These are phyloP conservation scores for Verbena officinalis DNA, from an alignment of 257 asterid species.

Conservation along the genomic window DNA sequence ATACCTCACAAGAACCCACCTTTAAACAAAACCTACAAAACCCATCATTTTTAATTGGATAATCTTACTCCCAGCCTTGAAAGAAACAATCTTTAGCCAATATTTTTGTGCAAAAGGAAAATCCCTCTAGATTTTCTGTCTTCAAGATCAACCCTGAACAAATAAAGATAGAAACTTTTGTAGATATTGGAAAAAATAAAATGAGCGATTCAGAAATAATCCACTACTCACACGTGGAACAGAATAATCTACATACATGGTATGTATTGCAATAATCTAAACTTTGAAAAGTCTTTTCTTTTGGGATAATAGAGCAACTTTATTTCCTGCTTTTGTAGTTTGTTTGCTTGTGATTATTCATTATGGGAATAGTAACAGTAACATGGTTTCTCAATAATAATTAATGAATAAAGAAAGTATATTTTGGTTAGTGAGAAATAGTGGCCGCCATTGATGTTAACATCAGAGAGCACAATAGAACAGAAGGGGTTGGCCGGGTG, in stretches of 20 bases:
- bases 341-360: constrained; percentile 35
- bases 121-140: constrained; percentile 23
- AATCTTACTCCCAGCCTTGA: constrained; percentile 14
- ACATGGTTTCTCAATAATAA: constrained; percentile 23
- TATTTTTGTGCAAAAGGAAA: constrained; percentile 19
- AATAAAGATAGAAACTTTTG: constrained; percentile 24
- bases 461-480: constrained; percentile 48
- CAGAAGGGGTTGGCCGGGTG: constrained; percentile 26
- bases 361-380: constrained; percentile 23
- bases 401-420: constrained; percentile 24
- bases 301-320: constrained; percentile 28
- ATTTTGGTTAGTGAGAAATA: constrained; percentile 34
- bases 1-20: constrained; percentile 21
- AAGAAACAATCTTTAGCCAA: constrained; percentile 31
- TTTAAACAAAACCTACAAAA: constrained; percentile 27
- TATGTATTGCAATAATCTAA: constrained; percentile 20
- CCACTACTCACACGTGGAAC: constrained; percentile 36
- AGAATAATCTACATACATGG: constrained; percentile 33
- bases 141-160: constrained; percentile 26
- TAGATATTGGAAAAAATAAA: constrained; percentile 27
- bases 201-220: constrained; percentile 25
- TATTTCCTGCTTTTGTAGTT: constrained; percentile 28
- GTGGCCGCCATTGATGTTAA: constrained; percentile 68
- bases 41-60: constrained; percentile 29
- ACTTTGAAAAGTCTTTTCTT: constrained; percentile 2